Evolutionary conservation across 768 basidiomycete species (phyloP), one percentile per base, ranked within the genome.

Genomic region (Russula brevipes): DNA sequence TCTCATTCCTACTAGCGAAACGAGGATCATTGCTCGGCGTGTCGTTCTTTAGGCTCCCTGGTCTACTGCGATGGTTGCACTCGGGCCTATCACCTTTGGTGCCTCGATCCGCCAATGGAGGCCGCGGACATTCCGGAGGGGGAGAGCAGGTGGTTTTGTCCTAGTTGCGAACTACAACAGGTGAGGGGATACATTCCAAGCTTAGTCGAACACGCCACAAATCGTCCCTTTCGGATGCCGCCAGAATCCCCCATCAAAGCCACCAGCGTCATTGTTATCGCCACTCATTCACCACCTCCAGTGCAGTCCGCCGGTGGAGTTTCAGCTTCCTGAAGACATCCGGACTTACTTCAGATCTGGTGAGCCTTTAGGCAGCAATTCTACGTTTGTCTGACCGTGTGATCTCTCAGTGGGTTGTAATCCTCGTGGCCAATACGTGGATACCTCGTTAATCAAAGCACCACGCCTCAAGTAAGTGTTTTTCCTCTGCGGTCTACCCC

Each of bases 1-100:
- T 50, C 54, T 57, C 46, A 42, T 45, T 54, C 24, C 51, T 56
- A 54, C 46, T 66, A 82, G 80, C 69, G 79, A 69, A 91, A 92
- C 73, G 85, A 92, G 72, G 90, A 93, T 72, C 88, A 92, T 70
- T 93, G 90, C 71, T 91, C 89, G 65, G 83, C 90, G 17, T 93
- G 90, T 73, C 85, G 87, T 69, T 91, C 87, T 11, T 70, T 80
- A 67, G 96, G 96, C 53, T 84, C 89, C 49, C 81, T 98, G 64
- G 84, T 99, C 19, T 98, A 97, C 73, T 99, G 97, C 74, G 97
- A 98, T 74, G 94, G 95, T 19, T 99, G 97, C 73, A 92, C 96
- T 41, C 79, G 89, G 66, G 93, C 94, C 7, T 99, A 97, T 74
- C 97, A 99, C 76, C 85, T 98, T 64, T 87, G 89, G 83, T 99